phyloP scores from a whole-genome alignment of 2,329 filamentous ascomycete genomes.

The Exophiala aquamarina region DNA sequence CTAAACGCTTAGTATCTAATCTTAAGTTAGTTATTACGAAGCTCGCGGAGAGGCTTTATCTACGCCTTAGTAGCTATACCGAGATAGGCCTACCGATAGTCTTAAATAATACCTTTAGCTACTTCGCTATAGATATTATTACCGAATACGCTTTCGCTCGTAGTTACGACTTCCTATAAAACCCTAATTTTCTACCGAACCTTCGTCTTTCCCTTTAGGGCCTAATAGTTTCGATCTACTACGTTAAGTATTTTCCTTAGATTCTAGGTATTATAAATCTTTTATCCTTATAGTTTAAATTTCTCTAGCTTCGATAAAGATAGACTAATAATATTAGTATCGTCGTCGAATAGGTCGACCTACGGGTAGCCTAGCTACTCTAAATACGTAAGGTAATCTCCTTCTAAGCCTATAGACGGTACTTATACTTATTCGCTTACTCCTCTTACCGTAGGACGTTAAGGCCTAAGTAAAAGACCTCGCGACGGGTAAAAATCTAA shows the following conservation, averaged over 20 bases:
- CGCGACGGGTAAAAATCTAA: background rate
- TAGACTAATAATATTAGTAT: background rate
- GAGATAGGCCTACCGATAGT: slow-evolving; percentile 25
- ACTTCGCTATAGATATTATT: slow-evolving; percentile 46
- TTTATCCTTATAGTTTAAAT: background rate
- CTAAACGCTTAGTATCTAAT: slow-evolving; percentile 11
- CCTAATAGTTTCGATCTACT: background rate
- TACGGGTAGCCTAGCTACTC: background rate
- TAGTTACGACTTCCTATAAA: slow-evolving; percentile 30
- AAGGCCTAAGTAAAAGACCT: background rate
- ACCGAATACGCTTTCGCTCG: slow-evolving; percentile 37
- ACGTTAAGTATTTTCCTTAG: background rate
- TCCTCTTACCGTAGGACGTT: background rate
- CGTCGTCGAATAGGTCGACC: background rate
- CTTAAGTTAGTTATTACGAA: slow-evolving; percentile 23
- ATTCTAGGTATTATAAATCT: background rate
- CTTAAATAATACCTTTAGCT: slow-evolving; percentile 31
- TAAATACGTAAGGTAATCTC: background rate
- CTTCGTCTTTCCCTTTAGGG: slow-evolving; percentile 27
- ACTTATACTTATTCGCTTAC: too few species aligned
- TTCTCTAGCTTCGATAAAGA: background rate
- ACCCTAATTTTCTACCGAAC: slow-evolving; percentile 31
- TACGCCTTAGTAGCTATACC: slow-evolving; percentile 25
- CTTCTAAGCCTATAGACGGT: too few species aligned
- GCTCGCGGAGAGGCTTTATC: slow-evolving; percentile 24